Percentiles rank a stretch among this genome's conserved stretches.
Evolutionary conservation across 306 rosid genomes (phyloP).

Genomic region (Datisca glomerata): DNA sequence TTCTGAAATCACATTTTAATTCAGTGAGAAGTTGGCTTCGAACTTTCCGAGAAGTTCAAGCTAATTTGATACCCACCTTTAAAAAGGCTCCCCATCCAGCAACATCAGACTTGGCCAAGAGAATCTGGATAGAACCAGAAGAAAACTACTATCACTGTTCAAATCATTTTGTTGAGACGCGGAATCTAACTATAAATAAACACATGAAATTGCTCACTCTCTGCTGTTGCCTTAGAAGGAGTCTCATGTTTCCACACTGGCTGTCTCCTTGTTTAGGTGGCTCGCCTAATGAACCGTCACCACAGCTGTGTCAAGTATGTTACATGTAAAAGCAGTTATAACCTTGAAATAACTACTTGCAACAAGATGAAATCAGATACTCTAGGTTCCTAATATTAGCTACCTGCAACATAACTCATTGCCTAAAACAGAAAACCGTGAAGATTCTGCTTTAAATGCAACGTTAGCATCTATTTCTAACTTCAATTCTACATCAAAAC

Average conservation of each 20-base stretch:
- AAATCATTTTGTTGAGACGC: conserved; percentile 7
- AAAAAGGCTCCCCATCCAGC: conserved; percentile 99
- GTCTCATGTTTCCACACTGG: conserved; percentile 99
- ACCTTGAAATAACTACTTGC: conserved; percentile 2
- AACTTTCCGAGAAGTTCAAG: too few species aligned
- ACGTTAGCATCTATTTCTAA: too few species aligned
- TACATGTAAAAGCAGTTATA: conserved; percentile 5
- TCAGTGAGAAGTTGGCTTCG: conserved; percentile 18
- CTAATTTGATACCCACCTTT: conserved; percentile 42
- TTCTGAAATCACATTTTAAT: conserved; percentile 52
- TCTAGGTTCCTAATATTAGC: too few species aligned
- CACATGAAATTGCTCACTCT: conserved; percentile 48
- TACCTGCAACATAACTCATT: too few species aligned
- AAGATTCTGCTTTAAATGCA: too few species aligned
- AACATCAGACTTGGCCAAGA: conserved; percentile 85
- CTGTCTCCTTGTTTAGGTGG: conserved; percentile 83
- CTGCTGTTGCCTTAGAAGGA: conserved; percentile 89
- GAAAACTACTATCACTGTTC: conserved; percentile 13
- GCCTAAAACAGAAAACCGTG: too few species aligned
- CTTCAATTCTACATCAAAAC: too few species aligned
- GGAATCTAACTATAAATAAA: conserved; percentile 5
- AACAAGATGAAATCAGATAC: neutral
- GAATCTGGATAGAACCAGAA: conserved; percentile 46
- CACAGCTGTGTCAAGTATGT: conserved; percentile 50
- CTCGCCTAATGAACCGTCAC: conserved; percentile 78